Evolutionary conservation across 192 early-diverging fungal genomes (phyloP).

Genomic region (Physocladia obscura): DNA sequence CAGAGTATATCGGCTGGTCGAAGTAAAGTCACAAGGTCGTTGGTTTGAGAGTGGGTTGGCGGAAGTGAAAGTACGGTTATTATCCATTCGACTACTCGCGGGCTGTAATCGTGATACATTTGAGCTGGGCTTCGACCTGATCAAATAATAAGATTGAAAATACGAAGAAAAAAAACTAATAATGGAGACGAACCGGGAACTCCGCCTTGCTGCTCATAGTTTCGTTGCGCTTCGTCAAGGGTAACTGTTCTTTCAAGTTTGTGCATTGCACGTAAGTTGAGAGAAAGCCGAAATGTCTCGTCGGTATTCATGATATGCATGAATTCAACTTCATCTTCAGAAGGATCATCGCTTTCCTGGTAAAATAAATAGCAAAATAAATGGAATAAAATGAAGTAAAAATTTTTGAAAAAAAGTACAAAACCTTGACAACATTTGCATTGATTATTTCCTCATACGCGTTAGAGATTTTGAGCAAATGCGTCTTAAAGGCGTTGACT

Average conservation of each 20-base stretch:
- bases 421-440: conserved; percentile 11
- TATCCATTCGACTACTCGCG: conserved; percentile 44
- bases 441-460: conserved; percentile 43
- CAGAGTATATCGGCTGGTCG: conserved; percentile 48
- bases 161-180: not conserved
- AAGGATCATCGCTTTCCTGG: conserved; percentile 24
- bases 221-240: conserved; percentile 12
- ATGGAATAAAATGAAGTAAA: not conserved
- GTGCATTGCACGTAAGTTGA: conserved; percentile 34
- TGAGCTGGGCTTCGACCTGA: conserved; percentile 10
- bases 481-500: conserved; percentile 35
- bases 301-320: conserved; percentile 51
- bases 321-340: conserved; percentile 41
- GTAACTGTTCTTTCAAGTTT: conserved; percentile 22
- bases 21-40: conserved; percentile 38
- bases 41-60: not conserved
- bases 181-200: not conserved
- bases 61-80: conserved; percentile 19
- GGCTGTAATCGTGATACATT: conserved; percentile 48
- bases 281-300: conserved; percentile 41
- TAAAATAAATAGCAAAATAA: not conserved
- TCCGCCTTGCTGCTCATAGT: conserved; percentile 22
- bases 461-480: conserved; percentile 37
- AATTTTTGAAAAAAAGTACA: not conserved
- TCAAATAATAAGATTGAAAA: conserved; percentile 8